These are phyloP conservation scores for Aspergillus nomiae DNA, from an alignment of 2,329 filamentous ascomycete genomes.

Conservation along the genomic window DNA sequence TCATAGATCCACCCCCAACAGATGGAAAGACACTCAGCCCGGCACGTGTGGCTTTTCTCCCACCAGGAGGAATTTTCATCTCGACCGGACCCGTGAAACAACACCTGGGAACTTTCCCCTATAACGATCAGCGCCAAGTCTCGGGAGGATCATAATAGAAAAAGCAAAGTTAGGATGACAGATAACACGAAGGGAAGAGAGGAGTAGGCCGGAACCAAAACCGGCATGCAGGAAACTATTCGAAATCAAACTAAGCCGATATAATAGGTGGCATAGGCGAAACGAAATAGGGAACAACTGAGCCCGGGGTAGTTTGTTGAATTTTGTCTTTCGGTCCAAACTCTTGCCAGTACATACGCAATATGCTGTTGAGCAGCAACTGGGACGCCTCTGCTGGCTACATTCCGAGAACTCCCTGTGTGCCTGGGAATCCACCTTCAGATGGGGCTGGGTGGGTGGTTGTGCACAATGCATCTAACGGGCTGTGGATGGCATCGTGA, in stretches of 20 bases:
- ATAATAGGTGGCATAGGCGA: background rate
- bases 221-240: background rate
- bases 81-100: background rate
- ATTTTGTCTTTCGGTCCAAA: background rate
- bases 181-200: background rate
- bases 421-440: background rate
- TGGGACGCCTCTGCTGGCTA: background rate
- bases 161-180: background rate
- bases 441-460: background rate
- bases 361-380: background rate
- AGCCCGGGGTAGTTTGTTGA: background rate
- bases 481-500: background rate
- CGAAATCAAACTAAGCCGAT: background rate
- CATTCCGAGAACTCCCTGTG: background rate
- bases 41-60: background rate
- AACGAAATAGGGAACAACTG: background rate
- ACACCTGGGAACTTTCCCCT: background rate
- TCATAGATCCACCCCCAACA: background rate
- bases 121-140: constrained; percentile 1
- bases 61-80: background rate
- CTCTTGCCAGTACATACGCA: background rate
- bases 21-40: background rate
- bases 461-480: background rate
- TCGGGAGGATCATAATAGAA: background rate
- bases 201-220: background rate